A percentile compares a stretch with the other conserved stretches of the same genome.
These are phyloP conservation scores for Coemansia sp. DNA, from an alignment of 192 early-diverging fungal species.

Conservation along the genomic window DNA sequence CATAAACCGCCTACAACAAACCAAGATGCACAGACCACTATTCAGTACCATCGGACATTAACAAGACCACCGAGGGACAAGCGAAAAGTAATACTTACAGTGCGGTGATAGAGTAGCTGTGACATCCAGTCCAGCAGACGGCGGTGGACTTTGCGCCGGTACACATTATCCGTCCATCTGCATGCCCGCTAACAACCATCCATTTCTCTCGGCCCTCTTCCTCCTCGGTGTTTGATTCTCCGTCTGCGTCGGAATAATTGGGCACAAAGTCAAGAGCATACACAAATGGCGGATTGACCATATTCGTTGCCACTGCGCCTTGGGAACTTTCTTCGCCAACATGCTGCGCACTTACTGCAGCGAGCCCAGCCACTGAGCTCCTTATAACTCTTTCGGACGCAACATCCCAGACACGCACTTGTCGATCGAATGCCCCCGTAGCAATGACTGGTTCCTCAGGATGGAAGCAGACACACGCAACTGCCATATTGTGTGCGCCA, in stretches of 20 bases:
- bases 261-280: constrained; percentile 46
- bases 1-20: constrained; percentile 40
- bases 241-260: neutral
- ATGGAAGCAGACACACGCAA: constrained; percentile 41
- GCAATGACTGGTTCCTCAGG: constrained; percentile 27
- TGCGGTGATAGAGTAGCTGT: constrained; percentile 48
- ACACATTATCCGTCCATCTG: constrained; percentile 50
- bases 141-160: constrained; percentile 3
- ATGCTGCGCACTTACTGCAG: neutral
- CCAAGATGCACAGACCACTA: neutral
- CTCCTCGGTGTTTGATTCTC: neutral
- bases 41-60: neutral
- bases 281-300: constrained; percentile 49
- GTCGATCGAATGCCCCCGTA: constrained; percentile 41
- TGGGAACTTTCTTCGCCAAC: neutral
- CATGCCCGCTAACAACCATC: constrained; percentile 44
- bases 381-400: constrained; percentile 16
- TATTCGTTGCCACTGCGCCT: neutral
- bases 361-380: neutral
- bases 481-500: constrained; percentile 27
- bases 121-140: constrained; percentile 25
- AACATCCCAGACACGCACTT: constrained; percentile 45
- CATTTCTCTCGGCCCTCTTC: neutral
- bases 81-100: constrained; percentile 19
- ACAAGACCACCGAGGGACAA: neutral